Percentiles rank a stretch among this genome's conserved stretches.
phyloP scores from a whole-genome alignment of 164 flowering plant species.

The Santalum album region DNA sequence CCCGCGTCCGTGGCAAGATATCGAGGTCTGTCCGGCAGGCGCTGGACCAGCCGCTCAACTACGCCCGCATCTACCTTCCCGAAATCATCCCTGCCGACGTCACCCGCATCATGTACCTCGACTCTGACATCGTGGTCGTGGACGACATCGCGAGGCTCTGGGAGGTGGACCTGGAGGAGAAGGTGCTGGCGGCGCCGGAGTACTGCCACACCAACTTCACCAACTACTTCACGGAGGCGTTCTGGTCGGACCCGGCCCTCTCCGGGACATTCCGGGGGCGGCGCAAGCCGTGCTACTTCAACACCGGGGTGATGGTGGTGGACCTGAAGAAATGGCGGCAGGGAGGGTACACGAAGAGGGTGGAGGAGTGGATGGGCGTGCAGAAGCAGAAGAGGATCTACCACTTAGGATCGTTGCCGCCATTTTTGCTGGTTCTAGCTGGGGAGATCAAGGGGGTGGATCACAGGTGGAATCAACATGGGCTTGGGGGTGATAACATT shows the following conservation, averaged over 20 bases:
- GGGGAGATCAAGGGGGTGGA: conserved; percentile 42
- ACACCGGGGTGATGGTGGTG: conserved; percentile 49
- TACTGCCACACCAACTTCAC: conserved; percentile 62
- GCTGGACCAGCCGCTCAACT: conserved; percentile 53
- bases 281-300: conserved; percentile 41
- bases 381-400: conserved; percentile 44
- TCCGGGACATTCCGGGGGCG: conserved; percentile 25
- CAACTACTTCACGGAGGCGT: conserved; percentile 34
- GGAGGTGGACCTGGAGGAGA: conserved; percentile 28
- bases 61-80: conserved; percentile 49
- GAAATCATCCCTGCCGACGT: conserved; percentile 38
- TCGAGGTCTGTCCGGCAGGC: conserved; percentile 52
- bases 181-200: conserved; percentile 50
- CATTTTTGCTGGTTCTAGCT: conserved; percentile 42
- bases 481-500: conserved; percentile 52
- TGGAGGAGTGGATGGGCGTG: conserved; percentile 39
- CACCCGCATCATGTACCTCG: conserved; percentile 40
- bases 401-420: conserved; percentile 48
- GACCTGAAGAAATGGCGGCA: conserved; percentile 29
- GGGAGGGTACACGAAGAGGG: conserved; percentile 23
- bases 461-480: conserved; percentile 63
- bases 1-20: conserved; percentile 36
- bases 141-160: conserved; percentile 52
- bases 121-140: conserved; percentile 47
- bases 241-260: conserved; percentile 33